Base-by-base conservation (phyloP, 1,139 yeast genomes). In the Waltiozyma sp. region DNA sequence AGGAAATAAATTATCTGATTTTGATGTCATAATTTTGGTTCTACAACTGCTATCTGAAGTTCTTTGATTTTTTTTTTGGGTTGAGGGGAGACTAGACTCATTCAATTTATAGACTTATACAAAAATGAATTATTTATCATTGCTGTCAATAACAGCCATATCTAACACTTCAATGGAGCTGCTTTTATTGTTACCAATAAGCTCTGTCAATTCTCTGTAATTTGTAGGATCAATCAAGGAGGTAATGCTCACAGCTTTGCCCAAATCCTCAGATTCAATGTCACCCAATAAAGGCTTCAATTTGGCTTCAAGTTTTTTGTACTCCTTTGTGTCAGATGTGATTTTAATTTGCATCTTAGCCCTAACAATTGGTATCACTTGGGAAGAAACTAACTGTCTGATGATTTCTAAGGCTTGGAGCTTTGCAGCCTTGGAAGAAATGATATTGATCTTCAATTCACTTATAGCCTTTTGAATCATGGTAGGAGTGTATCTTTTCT, bases 381-480 rank as follows among this genome's bases (percentile, higher is more conserved):
- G 97, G 53, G 76, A 75, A 35, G 79, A 75, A 9, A 85, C 81
- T 42, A 91, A 67, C 43, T 83, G 60, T 57, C 78, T 85, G 52
- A 93, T 89, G 4, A 95, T 96, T 47, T 91, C 97, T 43, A 93
- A 65, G 0, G 97, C 97, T 60, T 88, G 96, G 10, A 76, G 70
- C 62, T 91, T 91, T 33, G 96, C 85, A 2, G 87, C 73, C 54
- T 83, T 84, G 43, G 78, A 77, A n/a, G 89, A 75, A 35, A 77
- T 78, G 50, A 86, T 73, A 60, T 87, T 89, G 61, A 83, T 87
- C 49, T 88, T 89, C 42, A 88, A 63, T 56, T 86, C 94, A 41
- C 72, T 72, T 46, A 91, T 68, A 0, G 91, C 88, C 62, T 91
- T 93, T 49, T 86, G 94, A 45, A 91, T 84, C 81, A 93, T 89